Evolutionary conservation across 371 early-diverging fungal species (phyloP), one percentile per base, ranked within the genome.

Genomic region (Mucor circinelloides): DNA sequence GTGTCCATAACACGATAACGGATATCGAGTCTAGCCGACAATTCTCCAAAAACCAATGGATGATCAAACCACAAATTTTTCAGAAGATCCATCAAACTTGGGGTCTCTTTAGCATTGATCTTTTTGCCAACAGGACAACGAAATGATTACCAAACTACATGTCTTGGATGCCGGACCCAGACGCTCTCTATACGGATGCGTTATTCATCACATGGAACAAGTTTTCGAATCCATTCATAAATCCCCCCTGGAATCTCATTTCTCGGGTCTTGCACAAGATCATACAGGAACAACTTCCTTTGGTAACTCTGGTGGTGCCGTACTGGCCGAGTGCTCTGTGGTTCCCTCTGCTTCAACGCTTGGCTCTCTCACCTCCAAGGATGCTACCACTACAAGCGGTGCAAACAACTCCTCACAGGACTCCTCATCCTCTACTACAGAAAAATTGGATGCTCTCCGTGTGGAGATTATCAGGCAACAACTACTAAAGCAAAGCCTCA

Each of bases 61-160:
- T 5, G 13, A 25, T 70, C 30, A n/a, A 30, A 3, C 46, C 44
- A 3, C 2, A 0, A 1, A 42, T 42, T 5, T 70, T 70, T 32
- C 63, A 55, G 34, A 19, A 46, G 7, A 17, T 74, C n/a, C 57
- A 70, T 42, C 58, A 30, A 0, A 2, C 0, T 0, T 64, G 55
- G 64, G 75, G 71, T 12, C 36, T 30, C 3, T 19, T 32, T 58
- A 17, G 21, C 25, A 32, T 67, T 58, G 68, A 71, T 60, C 68
- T 71, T 1, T 72, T 71, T 30, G 76, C 76, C 0, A 70, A 72
- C 56, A 60, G 72, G 17, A 66, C 48, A 1, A 68, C 69, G 50
- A 28, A 61, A 5, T 60, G 58, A 5, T 61, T 71, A 6, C 66
- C 66, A 40, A 31, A 21, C 2, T 74, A 74, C 60, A 63, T 74